A percentile compares a stretch with the other conserved stretches of the same genome.
phyloP scores from a whole-genome alignment of 2,329 filamentous ascomycete genomes.

The Beauveria caledonica region DNA sequence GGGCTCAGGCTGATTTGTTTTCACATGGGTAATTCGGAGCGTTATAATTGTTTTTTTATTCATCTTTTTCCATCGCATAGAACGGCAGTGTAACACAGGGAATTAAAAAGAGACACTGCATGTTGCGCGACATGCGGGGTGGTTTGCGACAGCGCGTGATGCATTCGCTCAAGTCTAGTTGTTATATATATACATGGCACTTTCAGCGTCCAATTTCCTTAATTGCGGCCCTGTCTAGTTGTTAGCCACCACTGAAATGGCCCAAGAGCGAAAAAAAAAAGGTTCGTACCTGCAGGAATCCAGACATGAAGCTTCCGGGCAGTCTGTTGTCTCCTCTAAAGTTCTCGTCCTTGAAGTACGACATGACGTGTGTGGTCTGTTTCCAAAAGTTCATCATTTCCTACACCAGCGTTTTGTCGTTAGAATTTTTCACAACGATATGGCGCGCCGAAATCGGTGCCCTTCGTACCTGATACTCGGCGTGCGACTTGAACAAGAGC shows the following conservation, averaged over 20 bases:
- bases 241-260: conserved; percentile 15
- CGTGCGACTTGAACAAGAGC: conserved; percentile 80
- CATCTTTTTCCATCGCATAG: not conserved
- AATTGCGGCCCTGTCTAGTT: conserved; percentile 45
- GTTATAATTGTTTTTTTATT: not conserved
- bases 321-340: conserved; percentile 68
- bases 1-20: too few relatives aligned
- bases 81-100: not conserved
- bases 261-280: not conserved
- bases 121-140: not conserved
- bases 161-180: conserved; percentile 17
- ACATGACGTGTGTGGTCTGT: conserved; percentile 89
- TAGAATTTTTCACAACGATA: not conserved
- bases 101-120: conserved; percentile 3
- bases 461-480: conserved; percentile 77
- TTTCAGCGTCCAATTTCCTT: conserved; percentile 21
- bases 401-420: conserved; percentile 34
- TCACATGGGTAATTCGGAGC: not conserved
- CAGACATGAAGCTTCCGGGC: conserved; percentile 84
- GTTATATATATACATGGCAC: conserved; percentile 27
- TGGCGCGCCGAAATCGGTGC: not conserved
- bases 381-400: conserved; percentile 99
- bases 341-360: conserved; percentile 86
- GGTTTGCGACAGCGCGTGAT: not conserved
- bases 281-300: conserved; percentile 79